phyloP scores from a whole-genome alignment of 2,329 filamentous ascomycete species.

The Aspergillus awamori region DNA sequence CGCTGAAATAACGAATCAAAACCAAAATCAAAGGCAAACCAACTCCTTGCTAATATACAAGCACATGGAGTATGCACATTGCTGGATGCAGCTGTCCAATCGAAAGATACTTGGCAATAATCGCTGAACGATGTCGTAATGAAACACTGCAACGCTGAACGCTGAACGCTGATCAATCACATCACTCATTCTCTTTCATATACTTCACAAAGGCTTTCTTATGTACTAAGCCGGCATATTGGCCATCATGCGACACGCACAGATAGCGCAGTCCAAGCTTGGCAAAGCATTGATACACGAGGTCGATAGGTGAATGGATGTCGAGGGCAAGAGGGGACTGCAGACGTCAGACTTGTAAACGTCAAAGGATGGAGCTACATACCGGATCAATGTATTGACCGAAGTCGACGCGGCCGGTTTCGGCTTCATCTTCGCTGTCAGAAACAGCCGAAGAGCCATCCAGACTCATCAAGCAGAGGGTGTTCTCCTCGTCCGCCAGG shows the following conservation, averaged over 20 bases:
- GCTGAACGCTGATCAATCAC: not conserved
- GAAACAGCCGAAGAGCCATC: slow-evolving; percentile 58
- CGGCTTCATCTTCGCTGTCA: slow-evolving; percentile 61
- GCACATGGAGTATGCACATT: not conserved
- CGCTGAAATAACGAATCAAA: slow-evolving; percentile 7
- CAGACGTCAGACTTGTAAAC: slow-evolving; percentile 14
- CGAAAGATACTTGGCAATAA: not conserved
- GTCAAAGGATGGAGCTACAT: slow-evolving; percentile 35
- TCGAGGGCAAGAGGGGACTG: slow-evolving; percentile 85
- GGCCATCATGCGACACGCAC: slow-evolving; percentile 81
- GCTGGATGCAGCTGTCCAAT: slow-evolving; percentile 1
- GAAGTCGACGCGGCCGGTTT: slow-evolving; percentile 75
- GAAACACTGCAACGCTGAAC: slow-evolving; percentile 5
- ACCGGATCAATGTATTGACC: slow-evolving; percentile 88
- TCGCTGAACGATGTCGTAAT: not conserved
- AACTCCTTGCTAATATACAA: slow-evolving; percentile 14
- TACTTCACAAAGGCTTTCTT: slow-evolving; percentile 98
- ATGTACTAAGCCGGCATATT: slow-evolving; percentile 89
- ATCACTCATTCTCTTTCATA: slow-evolving; percentile 73
- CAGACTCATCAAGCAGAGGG: slow-evolving; percentile 78
- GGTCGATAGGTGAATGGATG: slow-evolving; percentile 84
- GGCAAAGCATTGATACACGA: slow-evolving; percentile 95
- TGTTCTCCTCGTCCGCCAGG: slow-evolving; percentile 71
- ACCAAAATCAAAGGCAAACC: not conserved
- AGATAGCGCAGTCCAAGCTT: slow-evolving; percentile 92